Percentiles rank a stretch among this genome's conserved stretches.
These are phyloP conservation scores for Podaxis sp. DNA, from an alignment of 768 basidiomycete genomes.

Conservation along the genomic window DNA sequence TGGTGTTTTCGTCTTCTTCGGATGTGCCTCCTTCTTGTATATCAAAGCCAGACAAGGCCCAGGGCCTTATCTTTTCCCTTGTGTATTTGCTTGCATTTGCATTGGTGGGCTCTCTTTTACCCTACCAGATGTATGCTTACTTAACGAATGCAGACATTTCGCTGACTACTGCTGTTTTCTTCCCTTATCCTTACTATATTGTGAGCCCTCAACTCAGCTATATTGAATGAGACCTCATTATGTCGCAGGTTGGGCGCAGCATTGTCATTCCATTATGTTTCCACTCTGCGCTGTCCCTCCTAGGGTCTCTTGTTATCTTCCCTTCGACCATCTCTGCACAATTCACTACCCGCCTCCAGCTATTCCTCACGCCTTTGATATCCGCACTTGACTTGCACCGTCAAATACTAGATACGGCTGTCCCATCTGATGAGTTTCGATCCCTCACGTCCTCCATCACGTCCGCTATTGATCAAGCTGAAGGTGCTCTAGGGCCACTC, in stretches of 20 bases:
- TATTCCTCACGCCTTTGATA: slow-evolving; percentile 44
- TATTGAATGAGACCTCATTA: neutral
- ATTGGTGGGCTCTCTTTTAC: slow-evolving; percentile 36
- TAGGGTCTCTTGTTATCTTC: slow-evolving; percentile 51
- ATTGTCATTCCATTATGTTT: slow-evolving; percentile 56
- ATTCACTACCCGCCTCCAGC: slow-evolving; percentile 47
- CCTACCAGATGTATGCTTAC: neutral
- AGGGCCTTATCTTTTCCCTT: slow-evolving; percentile 56
- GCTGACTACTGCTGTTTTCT: slow-evolving; percentile 52
- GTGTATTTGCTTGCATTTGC: slow-evolving; percentile 55
- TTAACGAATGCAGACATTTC: slow-evolving; percentile 41
- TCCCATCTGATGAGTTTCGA: slow-evolving; percentile 36
- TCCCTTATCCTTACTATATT: slow-evolving; percentile 61
- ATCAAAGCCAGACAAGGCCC: slow-evolving; percentile 57
- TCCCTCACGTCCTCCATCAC: slow-evolving; percentile 26
- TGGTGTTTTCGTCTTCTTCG: slow-evolving; percentile 60
- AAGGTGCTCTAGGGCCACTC: slow-evolving; percentile 48
- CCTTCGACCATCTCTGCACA: slow-evolving; percentile 57
- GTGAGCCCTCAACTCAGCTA: slow-evolving; percentile 20
- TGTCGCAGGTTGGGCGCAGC: slow-evolving; percentile 37
- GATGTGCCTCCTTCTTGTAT: slow-evolving; percentile 52
- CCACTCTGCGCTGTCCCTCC: slow-evolving; percentile 53
- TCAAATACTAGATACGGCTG: slow-evolving; percentile 37
- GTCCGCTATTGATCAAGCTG: slow-evolving; percentile 30
- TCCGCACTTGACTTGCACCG: slow-evolving; percentile 42